phyloP scores from a whole-genome alignment of 495 filamentous ascomycete species.

The Cercophora scortea region DNA sequence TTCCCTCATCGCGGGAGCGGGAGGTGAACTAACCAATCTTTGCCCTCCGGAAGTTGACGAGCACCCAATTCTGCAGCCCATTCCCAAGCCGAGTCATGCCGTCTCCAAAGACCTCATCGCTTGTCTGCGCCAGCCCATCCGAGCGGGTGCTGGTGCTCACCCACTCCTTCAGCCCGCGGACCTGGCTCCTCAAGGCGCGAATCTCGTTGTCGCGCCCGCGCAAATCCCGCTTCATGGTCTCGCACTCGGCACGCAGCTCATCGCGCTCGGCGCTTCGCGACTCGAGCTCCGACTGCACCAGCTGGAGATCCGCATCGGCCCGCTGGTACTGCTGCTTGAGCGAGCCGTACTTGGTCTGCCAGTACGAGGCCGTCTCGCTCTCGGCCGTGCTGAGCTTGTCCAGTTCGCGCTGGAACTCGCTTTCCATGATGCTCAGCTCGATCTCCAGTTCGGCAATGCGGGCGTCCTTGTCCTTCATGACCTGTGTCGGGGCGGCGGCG shows the following conservation, averaged over 20 bases:
- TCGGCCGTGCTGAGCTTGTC: slow-evolving; percentile 36
- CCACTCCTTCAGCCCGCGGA: slow-evolving; percentile 47
- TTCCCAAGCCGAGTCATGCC: slow-evolving; percentile 41
- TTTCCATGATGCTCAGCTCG: slow-evolving; percentile 35
- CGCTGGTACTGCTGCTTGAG: slow-evolving; percentile 36
- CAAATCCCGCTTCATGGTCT: slow-evolving; percentile 25
- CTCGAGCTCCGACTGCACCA: slow-evolving; percentile 34
- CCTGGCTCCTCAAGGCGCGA: slow-evolving; percentile 33
- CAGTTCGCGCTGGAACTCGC: slow-evolving; percentile 38
- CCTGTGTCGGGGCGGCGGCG: slow-evolving; percentile 14
- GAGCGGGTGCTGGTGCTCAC: slow-evolving; percentile 42
- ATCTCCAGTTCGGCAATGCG: slow-evolving; percentile 37
- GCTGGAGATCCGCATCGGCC: slow-evolving; percentile 33
- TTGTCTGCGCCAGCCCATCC: slow-evolving; percentile 35
- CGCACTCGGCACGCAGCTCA: slow-evolving; percentile 35
- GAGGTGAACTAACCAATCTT: slow-evolving; percentile 29
- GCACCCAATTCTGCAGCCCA: slow-evolving; percentile 51
- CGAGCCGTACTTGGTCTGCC: slow-evolving; percentile 37
- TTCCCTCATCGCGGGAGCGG: neutral
- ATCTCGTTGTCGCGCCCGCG: slow-evolving; percentile 37
- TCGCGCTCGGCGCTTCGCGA: slow-evolving; percentile 27
- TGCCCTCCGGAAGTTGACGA: slow-evolving; percentile 44
- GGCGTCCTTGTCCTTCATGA: slow-evolving; percentile 30
- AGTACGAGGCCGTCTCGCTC: slow-evolving; percentile 35
- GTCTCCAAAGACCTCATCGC: slow-evolving; percentile 47